Base-by-base conservation (phyloP, 495 filamentous ascomycete species). In the Aspergillus saccharolyticus region DNA sequence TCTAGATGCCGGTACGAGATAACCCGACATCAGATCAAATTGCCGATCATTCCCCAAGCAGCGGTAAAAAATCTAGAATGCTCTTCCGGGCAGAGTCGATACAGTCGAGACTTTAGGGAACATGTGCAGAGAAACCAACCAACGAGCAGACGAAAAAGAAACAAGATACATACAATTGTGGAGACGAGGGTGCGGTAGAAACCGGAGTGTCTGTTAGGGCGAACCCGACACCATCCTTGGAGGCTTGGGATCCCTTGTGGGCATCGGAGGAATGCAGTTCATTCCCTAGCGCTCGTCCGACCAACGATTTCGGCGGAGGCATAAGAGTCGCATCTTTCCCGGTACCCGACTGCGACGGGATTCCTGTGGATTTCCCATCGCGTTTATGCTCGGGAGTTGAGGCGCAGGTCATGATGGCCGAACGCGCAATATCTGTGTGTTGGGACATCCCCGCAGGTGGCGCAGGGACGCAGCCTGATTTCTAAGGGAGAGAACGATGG, bases 151-250 rank as follows among this genome's bases (percentile, higher is more conserved):
- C 8, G 43, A 42, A 57, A n/a, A 59, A 57, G 55, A 64, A 59
- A 53, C 22, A 48, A 59, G 48, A 44, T 57, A 76, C 85, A 73
- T 73, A 88, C 84, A 90, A 86, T 65, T 80, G 80, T 63, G 87
- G 87, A 69, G 85, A 89, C 69, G 76, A 82, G 25, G 86, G 85
- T 54, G 83, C 84, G 61, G 87, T 87, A 62, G 86, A 79, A 68
- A 74, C 66, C 55, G 87, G 87, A 63, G 87, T 90, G 71, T 90
- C 87, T 59, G 74, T 82, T 67, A 87, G 69, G 43, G 83, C 78
- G 51, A 67, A 70, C 58, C 84, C 84, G 68, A 81, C 70, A 64
- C 76, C 75, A 67, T 80, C 73, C 66, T 78, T 77, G 66, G 71
- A 71, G 59, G 69, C 61, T 60, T 71, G 75, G 53, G 74, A 73